These are phyloP conservation scores for Dillenia turbinata DNA, from an alignment of 164 flowering plant species.

Conservation along the genomic window DNA sequence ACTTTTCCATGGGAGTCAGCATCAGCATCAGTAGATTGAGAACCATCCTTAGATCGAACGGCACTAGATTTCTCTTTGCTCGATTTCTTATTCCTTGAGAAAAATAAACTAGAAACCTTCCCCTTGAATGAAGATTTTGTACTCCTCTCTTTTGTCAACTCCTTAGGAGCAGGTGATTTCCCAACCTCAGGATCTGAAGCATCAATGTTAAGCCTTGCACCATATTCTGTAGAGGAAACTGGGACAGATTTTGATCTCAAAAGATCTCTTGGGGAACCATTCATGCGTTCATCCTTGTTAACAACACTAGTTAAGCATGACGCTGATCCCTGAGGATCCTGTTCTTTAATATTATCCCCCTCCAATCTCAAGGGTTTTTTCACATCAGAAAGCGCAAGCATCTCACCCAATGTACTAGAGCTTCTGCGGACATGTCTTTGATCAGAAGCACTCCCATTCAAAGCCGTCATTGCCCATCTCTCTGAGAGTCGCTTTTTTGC, in stretches of 20 bases:
- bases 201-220: conserved; percentile 36
- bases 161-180: conserved; percentile 32
- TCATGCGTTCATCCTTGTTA: conserved; percentile 24
- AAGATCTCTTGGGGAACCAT: conserved; percentile 52
- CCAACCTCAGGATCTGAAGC: conserved; percentile 30
- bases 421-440: conserved; percentile 58
- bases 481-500: conserved; percentile 96
- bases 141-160: conserved; percentile 45
- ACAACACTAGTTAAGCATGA: conserved; percentile 23
- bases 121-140: conserved; percentile 63
- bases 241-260: conserved; percentile 89
- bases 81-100: conserved; percentile 65
- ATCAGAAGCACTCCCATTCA: conserved; percentile 50
- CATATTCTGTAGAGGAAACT: conserved; percentile 51
- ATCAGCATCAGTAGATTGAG: conserved; percentile 19
- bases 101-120: conserved; percentile 84
- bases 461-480: conserved; percentile 88
- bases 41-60: conserved; percentile 22
- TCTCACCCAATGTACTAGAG: conserved; percentile 91
- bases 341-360: conserved; percentile 30
- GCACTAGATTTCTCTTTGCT: conserved; percentile 45
- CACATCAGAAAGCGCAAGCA: conserved; percentile 86
- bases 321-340: conserved; percentile 30
- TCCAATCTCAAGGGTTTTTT: conserved; percentile 34
- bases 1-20: conserved; percentile 9